A percentile compares a stretch with the other conserved stretches of the same genome.
These are phyloP conservation scores for Rhodotorula kratochvilovae DNA, from an alignment of 768 basidiomycete genomes.

Conservation along the genomic window DNA sequence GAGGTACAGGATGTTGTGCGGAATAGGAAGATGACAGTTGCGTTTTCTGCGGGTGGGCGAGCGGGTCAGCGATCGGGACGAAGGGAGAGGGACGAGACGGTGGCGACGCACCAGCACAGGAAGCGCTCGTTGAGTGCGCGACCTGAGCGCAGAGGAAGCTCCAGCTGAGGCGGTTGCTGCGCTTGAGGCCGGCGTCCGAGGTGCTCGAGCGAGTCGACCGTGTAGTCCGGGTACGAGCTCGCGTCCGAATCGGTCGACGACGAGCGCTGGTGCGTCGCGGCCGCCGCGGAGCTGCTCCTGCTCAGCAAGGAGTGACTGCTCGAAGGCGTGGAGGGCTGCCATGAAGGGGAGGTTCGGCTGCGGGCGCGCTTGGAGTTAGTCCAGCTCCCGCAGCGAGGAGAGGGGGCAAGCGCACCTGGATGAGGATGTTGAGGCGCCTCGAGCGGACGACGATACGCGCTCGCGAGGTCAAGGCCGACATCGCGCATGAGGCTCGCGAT, in stretches of 20 bases:
- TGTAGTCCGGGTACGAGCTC: background rate
- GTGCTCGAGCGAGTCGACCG: conserved; percentile 52
- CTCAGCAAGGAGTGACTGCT: conserved; percentile 66
- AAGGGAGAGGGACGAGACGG: background rate
- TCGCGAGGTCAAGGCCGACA: conserved; percentile 73
- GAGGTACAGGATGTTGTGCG: too few relatives aligned
- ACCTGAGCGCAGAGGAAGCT: conserved; percentile 80
- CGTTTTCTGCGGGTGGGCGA: background rate
- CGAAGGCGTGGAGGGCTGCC: conserved; percentile 93
- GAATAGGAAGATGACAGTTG: too few relatives aligned
- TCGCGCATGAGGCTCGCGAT: conserved; percentile 98
- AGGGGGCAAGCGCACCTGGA: conserved; percentile 28
- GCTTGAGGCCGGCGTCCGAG: conserved; percentile 65
- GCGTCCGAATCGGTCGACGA: background rate
- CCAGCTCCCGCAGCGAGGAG: background rate
- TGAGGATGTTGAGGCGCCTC: conserved; percentile 63
- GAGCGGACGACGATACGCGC: conserved; percentile 93
- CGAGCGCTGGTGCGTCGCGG: background rate
- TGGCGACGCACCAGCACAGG: conserved; percentile 50
- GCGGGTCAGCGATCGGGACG: background rate
- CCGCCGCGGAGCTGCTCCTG: background rate
- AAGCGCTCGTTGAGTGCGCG: conserved; percentile 83
- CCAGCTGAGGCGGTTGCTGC: conserved; percentile 60
- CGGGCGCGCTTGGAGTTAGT: conserved; percentile 63
- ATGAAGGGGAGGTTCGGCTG: conserved; percentile 95